phyloP scores from a whole-genome alignment of 345 rosid species.

The Eucalyptus rudis region DNA sequence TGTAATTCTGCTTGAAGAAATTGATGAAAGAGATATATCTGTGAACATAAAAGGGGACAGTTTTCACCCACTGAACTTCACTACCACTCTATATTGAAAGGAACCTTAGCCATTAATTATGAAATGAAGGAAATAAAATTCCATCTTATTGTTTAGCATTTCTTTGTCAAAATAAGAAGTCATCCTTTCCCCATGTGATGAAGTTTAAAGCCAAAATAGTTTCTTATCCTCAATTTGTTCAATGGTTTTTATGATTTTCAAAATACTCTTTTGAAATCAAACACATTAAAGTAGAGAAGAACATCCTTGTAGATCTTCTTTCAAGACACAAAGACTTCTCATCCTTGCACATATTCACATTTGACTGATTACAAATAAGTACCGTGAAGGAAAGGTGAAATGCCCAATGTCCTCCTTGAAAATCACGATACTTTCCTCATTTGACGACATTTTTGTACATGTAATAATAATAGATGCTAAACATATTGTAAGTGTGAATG shows the following conservation, averaged over 20 bases:
- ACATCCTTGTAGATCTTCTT: not conserved
- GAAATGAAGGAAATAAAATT: not conserved
- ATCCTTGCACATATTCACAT: no score
- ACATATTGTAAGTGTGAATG: no score
- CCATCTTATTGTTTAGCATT: not conserved
- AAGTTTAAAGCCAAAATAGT: not conserved
- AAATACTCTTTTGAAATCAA: not conserved
- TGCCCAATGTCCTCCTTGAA: no score
- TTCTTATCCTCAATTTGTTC: not conserved
- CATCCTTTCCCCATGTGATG: not conserved
- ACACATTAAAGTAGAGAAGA: not conserved
- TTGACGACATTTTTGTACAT: no score
- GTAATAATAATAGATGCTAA: no score
- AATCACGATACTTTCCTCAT: no score
- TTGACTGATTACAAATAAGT: no score
- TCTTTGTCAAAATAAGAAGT: not conserved
- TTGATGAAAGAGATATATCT: no score
- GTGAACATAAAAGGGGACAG: not conserved
- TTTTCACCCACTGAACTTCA: fast-evolving
- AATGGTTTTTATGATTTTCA: not conserved
- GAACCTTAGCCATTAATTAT: not conserved
- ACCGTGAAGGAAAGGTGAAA: no score
- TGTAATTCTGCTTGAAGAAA: no score
- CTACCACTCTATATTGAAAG: not conserved
- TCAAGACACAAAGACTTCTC: no score